A percentile compares a stretch with the other conserved stretches of the same genome.
Conservation (phyloP, 441 rosid species). For the Eutrema salsugineum region DNA sequence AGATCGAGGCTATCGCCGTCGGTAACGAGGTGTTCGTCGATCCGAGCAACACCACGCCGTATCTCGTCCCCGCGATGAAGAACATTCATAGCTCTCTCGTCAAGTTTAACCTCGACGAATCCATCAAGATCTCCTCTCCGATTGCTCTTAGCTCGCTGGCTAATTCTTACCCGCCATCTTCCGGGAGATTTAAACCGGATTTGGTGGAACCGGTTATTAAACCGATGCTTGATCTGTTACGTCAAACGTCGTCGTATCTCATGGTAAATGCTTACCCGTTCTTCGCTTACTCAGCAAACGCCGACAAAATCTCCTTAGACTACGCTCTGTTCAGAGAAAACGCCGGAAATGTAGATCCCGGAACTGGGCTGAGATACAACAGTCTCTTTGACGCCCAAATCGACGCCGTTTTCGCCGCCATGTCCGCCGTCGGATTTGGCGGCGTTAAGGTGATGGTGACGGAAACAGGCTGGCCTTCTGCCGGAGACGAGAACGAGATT, state of each 20-base stretch:
- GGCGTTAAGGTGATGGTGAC: conserved; percentile 37
- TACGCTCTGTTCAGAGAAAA: conserved; percentile 59
- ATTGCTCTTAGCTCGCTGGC: conserved; percentile 50
- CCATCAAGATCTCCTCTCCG: conserved; percentile 59
- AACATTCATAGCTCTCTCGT: conserved; percentile 23
- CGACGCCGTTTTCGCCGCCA: conserved; percentile 66
- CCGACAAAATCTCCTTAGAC: conserved; percentile 49
- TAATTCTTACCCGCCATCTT: conserved; percentile 60
- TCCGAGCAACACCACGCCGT: conserved; percentile 15
- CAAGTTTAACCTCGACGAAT: conserved; percentile 7
- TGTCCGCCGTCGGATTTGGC: conserved; percentile 40
- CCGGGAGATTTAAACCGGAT: conserved; percentile 27
- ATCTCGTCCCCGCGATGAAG: conserved; percentile 26
- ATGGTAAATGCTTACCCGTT: conserved; percentile 84
- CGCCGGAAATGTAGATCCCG: conserved; percentile 53
- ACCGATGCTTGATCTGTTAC: conserved; percentile 68
- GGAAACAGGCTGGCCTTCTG: conserved; percentile 70
- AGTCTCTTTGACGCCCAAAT: conserved; percentile 70
- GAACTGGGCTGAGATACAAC: conserved; percentile 52
- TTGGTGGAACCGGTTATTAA: conserved; percentile 28
- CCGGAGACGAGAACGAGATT: conserved; percentile 44
- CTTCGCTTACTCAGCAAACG: conserved; percentile 55
- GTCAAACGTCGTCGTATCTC: conserved; percentile 49
- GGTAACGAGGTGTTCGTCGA: conserved; percentile 81
- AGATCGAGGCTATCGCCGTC: conserved; percentile 63